These are phyloP conservation scores for Pichia californica DNA, from an alignment of 805 yeast genomes.

Conservation along the genomic window DNA sequence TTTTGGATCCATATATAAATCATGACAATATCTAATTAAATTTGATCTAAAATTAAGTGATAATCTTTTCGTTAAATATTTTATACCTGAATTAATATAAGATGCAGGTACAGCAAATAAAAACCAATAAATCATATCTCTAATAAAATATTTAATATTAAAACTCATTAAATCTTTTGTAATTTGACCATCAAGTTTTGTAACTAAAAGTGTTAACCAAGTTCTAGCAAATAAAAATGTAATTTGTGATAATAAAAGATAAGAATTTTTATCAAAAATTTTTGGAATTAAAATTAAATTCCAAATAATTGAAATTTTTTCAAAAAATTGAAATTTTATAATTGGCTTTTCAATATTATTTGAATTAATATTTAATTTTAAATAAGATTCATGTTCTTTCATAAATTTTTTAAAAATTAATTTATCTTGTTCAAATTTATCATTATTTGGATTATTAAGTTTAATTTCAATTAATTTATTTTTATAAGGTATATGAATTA, in stretches of 20 bases:
- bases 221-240: conserved; percentile 74
- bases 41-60: conserved; percentile 81
- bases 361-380: no score
- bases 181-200: conserved; percentile 86
- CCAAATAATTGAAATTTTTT: conserved; percentile 72
- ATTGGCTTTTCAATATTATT: conserved; percentile 1
- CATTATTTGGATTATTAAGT: conserved; percentile 39
- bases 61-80: conserved; percentile 66
- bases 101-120: conserved; percentile 89
- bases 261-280: conserved; percentile 58
- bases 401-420: conserved; percentile 43
- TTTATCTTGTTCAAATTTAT: conserved; percentile 50
- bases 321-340: conserved; percentile 54
- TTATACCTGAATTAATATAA: conserved; percentile 85
- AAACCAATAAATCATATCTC: conserved; percentile 83
- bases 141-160: conserved; percentile 62
- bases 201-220: conserved; percentile 78
- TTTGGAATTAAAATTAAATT: conserved; percentile 70
- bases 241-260: conserved; percentile 62
- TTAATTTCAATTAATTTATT: conserved; percentile 32
- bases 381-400: conserved; percentile 24
- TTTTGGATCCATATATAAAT: conserved; percentile 73
- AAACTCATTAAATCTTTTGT: conserved; percentile 85
- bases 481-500: conserved; percentile 45
- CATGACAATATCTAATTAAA: conserved; percentile 81